A percentile compares a stretch with the other conserved stretches of the same genome.
These are phyloP conservation scores for Pyrus betulifolia DNA, from an alignment of 306 rosid species.

Conservation along the genomic window DNA sequence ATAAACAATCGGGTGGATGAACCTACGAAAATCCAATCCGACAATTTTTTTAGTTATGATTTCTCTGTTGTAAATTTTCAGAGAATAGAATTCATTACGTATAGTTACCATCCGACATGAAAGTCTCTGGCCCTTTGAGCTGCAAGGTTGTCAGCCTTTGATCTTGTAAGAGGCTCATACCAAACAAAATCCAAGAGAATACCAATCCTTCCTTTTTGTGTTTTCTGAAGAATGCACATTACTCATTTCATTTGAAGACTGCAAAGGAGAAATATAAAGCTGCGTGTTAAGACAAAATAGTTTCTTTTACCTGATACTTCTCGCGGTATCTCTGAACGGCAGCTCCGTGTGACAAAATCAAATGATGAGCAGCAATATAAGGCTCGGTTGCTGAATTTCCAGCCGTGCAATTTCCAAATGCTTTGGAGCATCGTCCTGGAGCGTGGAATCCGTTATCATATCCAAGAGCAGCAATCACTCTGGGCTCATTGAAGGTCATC, in stretches of 20 bases:
- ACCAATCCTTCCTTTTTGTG: conserved; percentile 74
- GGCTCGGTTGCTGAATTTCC: conserved; percentile 90
- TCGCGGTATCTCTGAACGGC: conserved; percentile 79
- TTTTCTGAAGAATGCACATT: conserved; percentile 30
- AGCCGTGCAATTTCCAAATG: conserved; percentile 67
- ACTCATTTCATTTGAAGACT: too few species aligned
- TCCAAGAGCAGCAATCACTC: conserved; percentile 89
- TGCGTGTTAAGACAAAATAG: not conserved
- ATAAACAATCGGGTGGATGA: conserved; percentile 77
- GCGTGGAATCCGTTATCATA: conserved; percentile 77
- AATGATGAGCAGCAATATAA: conserved; percentile 69
- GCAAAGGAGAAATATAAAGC: not conserved
- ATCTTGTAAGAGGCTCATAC: conserved; percentile 86
- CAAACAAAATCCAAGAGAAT: conserved; percentile 84
- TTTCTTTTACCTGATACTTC: conserved; percentile 55
- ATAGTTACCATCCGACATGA: conserved; percentile 79
- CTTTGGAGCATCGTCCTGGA: conserved; percentile 87
- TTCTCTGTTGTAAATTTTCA: too few species aligned
- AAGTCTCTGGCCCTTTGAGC: conserved; percentile 97
- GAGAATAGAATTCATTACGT: not conserved
- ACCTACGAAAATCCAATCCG: conserved; percentile 37
- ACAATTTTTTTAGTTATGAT: too few species aligned
- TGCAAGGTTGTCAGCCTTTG: conserved; percentile 77
- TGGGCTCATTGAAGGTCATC: conserved; percentile 91
- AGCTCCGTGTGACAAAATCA: conserved; percentile 77